Percentiles rank a stretch among this genome's conserved stretches.
These are phyloP conservation scores for Globisporangium orthogonon DNA, from an alignment of 352 stramenopile species.

Conservation along the genomic window DNA sequence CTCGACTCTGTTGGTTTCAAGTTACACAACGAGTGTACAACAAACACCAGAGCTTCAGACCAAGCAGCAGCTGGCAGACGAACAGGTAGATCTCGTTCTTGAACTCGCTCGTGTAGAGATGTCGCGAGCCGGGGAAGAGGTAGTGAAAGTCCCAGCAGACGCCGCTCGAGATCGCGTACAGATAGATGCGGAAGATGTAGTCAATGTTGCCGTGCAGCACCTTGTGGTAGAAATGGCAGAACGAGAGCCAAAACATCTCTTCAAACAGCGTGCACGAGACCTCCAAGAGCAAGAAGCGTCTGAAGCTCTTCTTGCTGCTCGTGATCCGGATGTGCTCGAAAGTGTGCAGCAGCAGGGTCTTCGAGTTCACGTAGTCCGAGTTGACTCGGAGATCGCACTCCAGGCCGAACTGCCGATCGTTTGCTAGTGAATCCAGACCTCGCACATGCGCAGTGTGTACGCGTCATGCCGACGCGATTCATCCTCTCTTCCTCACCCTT, in stretches of 20 bases:
- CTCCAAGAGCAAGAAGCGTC: conserved; percentile 73
- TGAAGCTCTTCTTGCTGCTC: conserved; percentile 76
- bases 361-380: conserved; percentile 76
- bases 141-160: conserved; percentile 86
- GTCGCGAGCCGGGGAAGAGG: conserved; percentile 79
- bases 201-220: conserved; percentile 72
- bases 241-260: conserved; percentile 85
- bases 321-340: conserved; percentile 74
- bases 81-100: conserved; percentile 79
- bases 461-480: too few species aligned
- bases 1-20: background rate
- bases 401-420: conserved; percentile 61
- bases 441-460: too few species aligned
- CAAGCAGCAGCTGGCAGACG: conserved; percentile 63
- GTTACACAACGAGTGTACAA: too few species aligned
- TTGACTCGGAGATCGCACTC: conserved; percentile 73
- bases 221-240: conserved; percentile 87
- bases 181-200: conserved; percentile 87
- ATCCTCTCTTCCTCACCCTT: too few species aligned
- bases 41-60: conserved; percentile 33
- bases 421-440: conserved; percentile 30
- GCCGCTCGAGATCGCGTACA: conserved; percentile 72
- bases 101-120: conserved; percentile 80
- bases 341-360: conserved; percentile 79
- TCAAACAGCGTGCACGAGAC: conserved; percentile 79